Evolutionary conservation across 495 filamentous ascomycete species (phyloP).

Genomic region (Aspergillus diversus): DNA sequence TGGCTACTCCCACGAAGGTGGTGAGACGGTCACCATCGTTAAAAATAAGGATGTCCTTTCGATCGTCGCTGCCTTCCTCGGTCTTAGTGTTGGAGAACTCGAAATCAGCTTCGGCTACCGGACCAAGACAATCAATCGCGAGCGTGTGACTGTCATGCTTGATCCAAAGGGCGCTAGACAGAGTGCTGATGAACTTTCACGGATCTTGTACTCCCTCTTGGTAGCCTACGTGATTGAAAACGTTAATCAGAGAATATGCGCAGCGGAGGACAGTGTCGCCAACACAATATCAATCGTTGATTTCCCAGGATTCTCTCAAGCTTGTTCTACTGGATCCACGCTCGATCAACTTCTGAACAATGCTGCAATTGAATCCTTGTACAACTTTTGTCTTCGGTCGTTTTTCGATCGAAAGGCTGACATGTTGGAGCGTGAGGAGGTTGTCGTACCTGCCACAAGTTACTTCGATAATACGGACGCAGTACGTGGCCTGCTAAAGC

Average conservation of each 20-base stretch:
- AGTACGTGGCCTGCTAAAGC: slow-evolving; percentile 85
- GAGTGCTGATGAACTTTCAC: slow-evolving; percentile 91
- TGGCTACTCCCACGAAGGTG: slow-evolving; percentile 94
- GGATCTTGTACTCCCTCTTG: slow-evolving; percentile 92
- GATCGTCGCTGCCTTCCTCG: slow-evolving; percentile 89
- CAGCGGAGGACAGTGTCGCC: slow-evolving; percentile 80
- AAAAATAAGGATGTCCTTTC: slow-evolving; percentile 89
- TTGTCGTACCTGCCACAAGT: slow-evolving; percentile 83
- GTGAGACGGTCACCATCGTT: slow-evolving; percentile 79
- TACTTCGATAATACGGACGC: slow-evolving; percentile 98
- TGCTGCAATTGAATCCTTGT: slow-evolving; percentile 85
- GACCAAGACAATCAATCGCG: slow-evolving; percentile 90
- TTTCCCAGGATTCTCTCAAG: slow-evolving; percentile 92
- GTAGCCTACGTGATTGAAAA: slow-evolving; percentile 91
- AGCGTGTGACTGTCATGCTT: slow-evolving; percentile 96
- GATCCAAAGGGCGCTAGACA: slow-evolving; percentile 86
- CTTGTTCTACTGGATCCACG: slow-evolving; percentile 76
- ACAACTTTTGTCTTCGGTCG: slow-evolving; percentile 89
- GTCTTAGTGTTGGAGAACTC: slow-evolving; percentile 75
- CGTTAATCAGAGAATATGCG: slow-evolving; percentile 89
- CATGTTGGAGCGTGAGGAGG: slow-evolving; percentile 88
- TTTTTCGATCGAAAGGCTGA: slow-evolving; percentile 96
- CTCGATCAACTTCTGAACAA: slow-evolving; percentile 95
- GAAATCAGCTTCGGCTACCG: slow-evolving; percentile 91
- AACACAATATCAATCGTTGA: slow-evolving; percentile 96